Evolutionary conservation across 1,139 yeast species (phyloP), one percentile per base, ranked within the genome.

Genomic region (Pichia sorboxylosa): DNA sequence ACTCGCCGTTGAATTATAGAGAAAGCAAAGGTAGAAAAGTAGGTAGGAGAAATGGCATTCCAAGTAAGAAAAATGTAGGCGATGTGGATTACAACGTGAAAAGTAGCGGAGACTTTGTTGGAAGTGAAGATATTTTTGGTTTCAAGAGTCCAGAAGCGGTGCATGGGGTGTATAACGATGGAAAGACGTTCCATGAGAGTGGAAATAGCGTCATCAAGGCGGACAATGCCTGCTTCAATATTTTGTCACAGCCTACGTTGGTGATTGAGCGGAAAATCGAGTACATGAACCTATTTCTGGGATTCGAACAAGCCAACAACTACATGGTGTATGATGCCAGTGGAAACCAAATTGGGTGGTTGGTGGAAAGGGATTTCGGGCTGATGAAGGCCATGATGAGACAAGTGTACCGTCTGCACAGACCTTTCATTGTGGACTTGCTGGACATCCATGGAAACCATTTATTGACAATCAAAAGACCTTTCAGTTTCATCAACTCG

Each of bases 211-310:
- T 35, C 20, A 36, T 36, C 14, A 31, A 24, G 13, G 31, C 28
- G 13, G 15, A 17, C n/a, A 83, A 77, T 47, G 73, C 77, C 0
- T 62, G 33, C n/a, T 36, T 39, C 18, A 9, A 17, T 2, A 28
- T 36, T 9, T 23, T 40, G 13, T 33, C 37, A 17, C 84, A 82
- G 48, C 96, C 96, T 1, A 80, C 90, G 4, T 55, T 90, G 23
- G 85, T 87, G 1, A 72, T 90, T 33, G 95, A 87, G 51, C 66
- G 98, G 37, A 81, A 83, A 49, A 62, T 90, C 24, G 97, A 90
- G 55, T 67, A 79, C 59, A 77, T 84, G 84, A 87, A 84, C 49
- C 63, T 90, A 13, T 68, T 85, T 34, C 52, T 87, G 24, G 96
- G 96, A 1, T 82, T 82, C 48, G 97, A 90, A 53, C 97, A 87